Evolutionary conservation across 2,329 filamentous ascomycete species (phyloP).

Genomic region (Tetracladium maxilliforme): DNA sequence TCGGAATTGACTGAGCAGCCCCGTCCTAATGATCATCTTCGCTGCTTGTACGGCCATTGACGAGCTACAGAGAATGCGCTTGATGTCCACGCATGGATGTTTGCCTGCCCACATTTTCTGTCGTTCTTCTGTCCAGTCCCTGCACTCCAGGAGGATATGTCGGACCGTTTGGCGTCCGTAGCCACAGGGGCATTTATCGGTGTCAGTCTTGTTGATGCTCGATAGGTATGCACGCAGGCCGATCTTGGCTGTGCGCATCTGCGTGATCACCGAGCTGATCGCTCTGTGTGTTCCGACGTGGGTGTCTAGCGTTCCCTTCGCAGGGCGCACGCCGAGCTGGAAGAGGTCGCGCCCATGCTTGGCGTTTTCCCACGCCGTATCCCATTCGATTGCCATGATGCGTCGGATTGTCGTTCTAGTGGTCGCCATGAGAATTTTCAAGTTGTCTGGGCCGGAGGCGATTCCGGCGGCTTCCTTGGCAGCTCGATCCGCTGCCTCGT

Average conservation of each 20-base stretch:
- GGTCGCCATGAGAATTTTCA: constrained; percentile 5
- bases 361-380: constrained; percentile 6
- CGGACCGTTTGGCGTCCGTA: constrained; percentile 12
- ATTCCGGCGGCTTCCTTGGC: constrained; percentile 2
- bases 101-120: constrained; percentile 10
- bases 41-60: constrained; percentile 16
- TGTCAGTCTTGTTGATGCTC: constrained; percentile 14
- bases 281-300: constrained; percentile 6
- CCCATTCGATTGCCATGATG: constrained; percentile 8
- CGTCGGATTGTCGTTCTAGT: constrained; percentile 6
- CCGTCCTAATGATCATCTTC: constrained; percentile 16
- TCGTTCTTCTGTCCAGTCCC: constrained; percentile 13
- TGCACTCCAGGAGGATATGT: constrained; percentile 15
- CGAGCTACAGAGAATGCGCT: constrained; percentile 16
- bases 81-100: constrained; percentile 11
- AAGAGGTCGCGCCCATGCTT: constrained; percentile 10
- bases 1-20: constrained; percentile 13
- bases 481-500: constrained; percentile 3
- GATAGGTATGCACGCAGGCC: constrained; percentile 13
- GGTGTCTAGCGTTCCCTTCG: constrained; percentile 2
- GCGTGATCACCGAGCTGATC: constrained; percentile 12
- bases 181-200: constrained; percentile 12
- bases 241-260: constrained; percentile 14
- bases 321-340: constrained; percentile 8
- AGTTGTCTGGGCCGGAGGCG: constrained; percentile 11